Percentiles rank a stretch among this genome's conserved stretches.
Evolutionary conservation across 1,284 basidiomycete genomes (phyloP).

Genomic region (Fomitopsis schrenkii): DNA sequence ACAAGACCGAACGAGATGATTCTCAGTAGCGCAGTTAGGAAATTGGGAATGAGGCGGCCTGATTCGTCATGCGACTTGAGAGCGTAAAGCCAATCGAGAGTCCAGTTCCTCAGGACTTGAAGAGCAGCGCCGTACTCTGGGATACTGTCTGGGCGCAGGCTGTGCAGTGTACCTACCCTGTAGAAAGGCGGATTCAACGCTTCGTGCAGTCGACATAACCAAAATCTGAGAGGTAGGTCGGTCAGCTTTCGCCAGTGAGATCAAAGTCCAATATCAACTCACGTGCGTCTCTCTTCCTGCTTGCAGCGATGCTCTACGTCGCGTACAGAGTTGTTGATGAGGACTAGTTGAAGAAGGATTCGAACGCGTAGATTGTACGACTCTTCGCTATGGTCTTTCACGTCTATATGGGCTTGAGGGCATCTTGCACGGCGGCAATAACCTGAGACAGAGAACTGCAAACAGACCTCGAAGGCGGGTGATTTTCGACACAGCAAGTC

Average conservation of each 20-base stretch:
- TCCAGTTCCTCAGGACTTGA: slow-evolving; percentile 16
- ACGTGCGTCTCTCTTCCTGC: slow-evolving; percentile 14
- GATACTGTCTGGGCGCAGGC: slow-evolving; percentile 30
- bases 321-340: slow-evolving; percentile 35
- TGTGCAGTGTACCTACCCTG: slow-evolving; percentile 19
- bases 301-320: slow-evolving; percentile 18
- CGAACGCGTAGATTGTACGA: slow-evolving; percentile 38
- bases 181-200: slow-evolving; percentile 17
- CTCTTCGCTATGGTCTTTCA: slow-evolving; percentile 18
- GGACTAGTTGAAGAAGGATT: slow-evolving; percentile 45
- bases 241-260: not conserved
- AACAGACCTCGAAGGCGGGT: slow-evolving; percentile 8
- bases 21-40: slow-evolving; percentile 19
- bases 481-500: slow-evolving; percentile 26
- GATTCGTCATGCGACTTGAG: not conserved
- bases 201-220: slow-evolving; percentile 21
- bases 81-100: not conserved
- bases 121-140: slow-evolving; percentile 32
- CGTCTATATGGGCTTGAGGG: slow-evolving; percentile 26
- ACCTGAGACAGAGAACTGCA: slow-evolving; percentile 31
- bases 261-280: not conserved
- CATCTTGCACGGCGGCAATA: slow-evolving; percentile 1
- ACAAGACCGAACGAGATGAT: slow-evolving; percentile 16
- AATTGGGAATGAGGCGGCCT: not conserved
- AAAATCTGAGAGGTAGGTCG: slow-evolving; percentile 10